Evolutionary conservation across 345 rosid species (phyloP).

Genomic region (Brassica nigra): DNA sequence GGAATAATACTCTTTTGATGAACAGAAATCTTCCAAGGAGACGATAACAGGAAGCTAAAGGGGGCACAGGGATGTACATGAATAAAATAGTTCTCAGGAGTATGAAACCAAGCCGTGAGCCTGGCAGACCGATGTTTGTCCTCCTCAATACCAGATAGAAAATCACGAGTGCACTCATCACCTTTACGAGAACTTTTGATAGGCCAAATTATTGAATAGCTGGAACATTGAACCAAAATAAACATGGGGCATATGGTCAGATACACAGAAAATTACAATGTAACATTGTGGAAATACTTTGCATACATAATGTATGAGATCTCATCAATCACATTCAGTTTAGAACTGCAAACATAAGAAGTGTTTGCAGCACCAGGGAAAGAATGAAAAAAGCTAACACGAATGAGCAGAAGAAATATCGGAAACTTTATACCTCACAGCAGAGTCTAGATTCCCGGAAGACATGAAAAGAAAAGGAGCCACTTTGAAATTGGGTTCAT

Average conservation of each 20-base stretch:
- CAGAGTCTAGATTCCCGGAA: slow-evolving; percentile 72
- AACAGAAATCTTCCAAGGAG: slow-evolving; percentile 21
- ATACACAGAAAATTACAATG: neutral
- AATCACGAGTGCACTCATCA: slow-evolving; percentile 89
- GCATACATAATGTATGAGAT: slow-evolving; percentile 2
- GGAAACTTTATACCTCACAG: slow-evolving; percentile 66
- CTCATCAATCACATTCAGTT: slow-evolving; percentile 14
- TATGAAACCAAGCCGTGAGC: slow-evolving; percentile 89
- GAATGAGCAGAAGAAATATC: slow-evolving; percentile 5
- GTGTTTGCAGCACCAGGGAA: neutral
- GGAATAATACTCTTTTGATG: slow-evolving; percentile 15
- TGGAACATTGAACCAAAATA: slow-evolving; percentile 38
- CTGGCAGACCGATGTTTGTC: slow-evolving; percentile 91
- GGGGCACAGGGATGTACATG: slow-evolving; percentile 46
- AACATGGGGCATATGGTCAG: slow-evolving; percentile 15
- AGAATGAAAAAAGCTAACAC: neutral
- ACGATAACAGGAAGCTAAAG: neutral
- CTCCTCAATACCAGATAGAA: slow-evolving; percentile 84
- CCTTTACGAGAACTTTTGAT: slow-evolving; percentile 54
- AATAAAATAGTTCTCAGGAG: slow-evolving; percentile 78
- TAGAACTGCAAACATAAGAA: neutral
- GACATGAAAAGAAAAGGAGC: slow-evolving; percentile 97
- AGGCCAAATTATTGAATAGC: slow-evolving; percentile 91
- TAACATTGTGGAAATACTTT: neutral
- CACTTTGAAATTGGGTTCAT: slow-evolving; percentile 82